Evolutionary conservation across 2,329 filamentous ascomycete species (phyloP).

Genomic region (Phialocephala subalpina): DNA sequence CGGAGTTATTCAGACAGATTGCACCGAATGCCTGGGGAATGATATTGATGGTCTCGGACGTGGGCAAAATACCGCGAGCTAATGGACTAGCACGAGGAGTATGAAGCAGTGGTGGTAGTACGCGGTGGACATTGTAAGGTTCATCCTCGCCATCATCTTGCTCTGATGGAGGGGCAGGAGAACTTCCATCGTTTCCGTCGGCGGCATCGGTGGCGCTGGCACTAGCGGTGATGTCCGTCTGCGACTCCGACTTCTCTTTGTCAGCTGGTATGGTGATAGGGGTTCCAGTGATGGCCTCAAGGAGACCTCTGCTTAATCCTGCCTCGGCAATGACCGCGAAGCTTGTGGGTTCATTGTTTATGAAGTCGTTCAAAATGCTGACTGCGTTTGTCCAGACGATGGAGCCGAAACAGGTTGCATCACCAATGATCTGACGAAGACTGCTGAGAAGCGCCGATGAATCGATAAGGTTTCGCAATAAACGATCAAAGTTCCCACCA

Average conservation of each 20-base stretch:
- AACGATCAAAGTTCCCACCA: slow-evolving; percentile 84
- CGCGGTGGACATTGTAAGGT: slow-evolving; percentile 58
- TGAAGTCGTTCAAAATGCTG: slow-evolving; percentile 92
- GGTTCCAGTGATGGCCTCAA: slow-evolving; percentile 78
- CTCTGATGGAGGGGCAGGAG: slow-evolving; percentile 31
- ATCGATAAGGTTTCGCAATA: slow-evolving; percentile 93
- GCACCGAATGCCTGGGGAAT: slow-evolving; percentile 91
- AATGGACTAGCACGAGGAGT: slow-evolving; percentile 53
- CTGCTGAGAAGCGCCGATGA: slow-evolving; percentile 84
- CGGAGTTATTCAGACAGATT: slow-evolving; percentile 88
- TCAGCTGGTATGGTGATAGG: slow-evolving; percentile 44
- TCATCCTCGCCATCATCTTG: slow-evolving; percentile 47
- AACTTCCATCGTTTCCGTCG: slow-evolving; percentile 41
- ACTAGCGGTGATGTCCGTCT: slow-evolving; percentile 14
- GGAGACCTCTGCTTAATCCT: slow-evolving; percentile 83
- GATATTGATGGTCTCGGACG: slow-evolving; percentile 85
- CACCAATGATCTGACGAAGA: slow-evolving; percentile 81
- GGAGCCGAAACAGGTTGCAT: slow-evolving; percentile 83
- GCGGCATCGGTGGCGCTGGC: slow-evolving; percentile 42
- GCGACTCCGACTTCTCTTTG: slow-evolving; percentile 33
- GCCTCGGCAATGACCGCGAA: slow-evolving; percentile 96
- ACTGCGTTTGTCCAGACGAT: slow-evolving; percentile 96
- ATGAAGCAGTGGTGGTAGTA: slow-evolving; percentile 58
- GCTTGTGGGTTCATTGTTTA: slow-evolving; percentile 98
- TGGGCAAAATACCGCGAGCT: slow-evolving; percentile 82